Base-by-base conservation (phyloP, 2,329 filamentous ascomycete genomes). In the Penicillium vulpinum region DNA sequence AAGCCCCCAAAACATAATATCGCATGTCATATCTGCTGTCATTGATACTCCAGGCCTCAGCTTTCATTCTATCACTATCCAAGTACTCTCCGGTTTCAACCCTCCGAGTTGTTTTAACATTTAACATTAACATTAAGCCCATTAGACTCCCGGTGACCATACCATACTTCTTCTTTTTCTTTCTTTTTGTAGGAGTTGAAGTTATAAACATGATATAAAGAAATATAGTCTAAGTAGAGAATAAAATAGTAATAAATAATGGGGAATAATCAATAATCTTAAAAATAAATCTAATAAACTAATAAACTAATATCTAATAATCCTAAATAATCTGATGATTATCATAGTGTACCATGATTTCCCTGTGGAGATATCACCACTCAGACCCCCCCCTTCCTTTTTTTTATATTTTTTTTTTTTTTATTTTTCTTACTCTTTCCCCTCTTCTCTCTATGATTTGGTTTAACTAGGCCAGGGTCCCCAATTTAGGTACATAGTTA, bases 101-200 rank as follows among this genome's bases (percentile, higher is more conserved):
- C 58, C 58, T 55, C 55, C 58, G 56, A 52, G 43, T 16, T 21
- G 21, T 35, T 51, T 54, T 55, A 44, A 33, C 45, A 44, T 57
- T 57, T 46, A 59, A 45, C 35, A 56, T 59, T 55, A 60, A 60
- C 57, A 58, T 60, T 60, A 55, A 58, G 33, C 24, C 47, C 51
- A 54, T 60, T 60, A 58, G 56, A 52, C 58, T 60, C 51, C 49
- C 57, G 44, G 45, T 59, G 57, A 35, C 54, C 38, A 43, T 33
- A 43, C 48, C 48, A 43, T 51, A 41, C 47, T 13, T 28, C 41
- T 21, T 26, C n/a, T n/a, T n/a, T n/a, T n/a, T n/a, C n/a, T n/a
- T n/a, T n/a, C n/a, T 16, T n/a, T n/a, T 22, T 43, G 22, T 22
- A 43, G 16, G 40, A 6, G 10, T n/a, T n/a, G 15, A 11, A 2